These are phyloP conservation scores for Ustilago tritici DNA, from an alignment of 1,284 basidiomycete genomes.

Conservation along the genomic window DNA sequence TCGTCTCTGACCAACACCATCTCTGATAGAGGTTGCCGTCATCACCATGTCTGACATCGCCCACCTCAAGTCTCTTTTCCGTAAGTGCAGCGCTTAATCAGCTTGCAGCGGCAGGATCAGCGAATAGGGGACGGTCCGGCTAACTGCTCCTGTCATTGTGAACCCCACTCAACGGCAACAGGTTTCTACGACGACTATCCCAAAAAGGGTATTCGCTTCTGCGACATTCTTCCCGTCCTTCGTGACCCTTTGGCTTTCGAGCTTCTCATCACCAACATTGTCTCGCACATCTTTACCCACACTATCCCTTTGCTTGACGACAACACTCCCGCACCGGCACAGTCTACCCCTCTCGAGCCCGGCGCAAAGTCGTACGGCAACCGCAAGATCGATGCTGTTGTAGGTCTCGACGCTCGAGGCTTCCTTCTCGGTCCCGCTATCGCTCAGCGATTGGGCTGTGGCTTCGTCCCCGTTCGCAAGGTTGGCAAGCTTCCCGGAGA, in stretches of 20 bases:
- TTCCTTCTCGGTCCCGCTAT: conserved; percentile 95
- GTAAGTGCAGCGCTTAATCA: conserved; percentile 23
- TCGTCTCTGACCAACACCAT: conserved; percentile 2
- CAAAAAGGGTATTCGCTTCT: conserved; percentile 68
- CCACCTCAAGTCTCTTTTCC: conserved; percentile 59
- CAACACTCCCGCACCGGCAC: conserved; percentile 9
- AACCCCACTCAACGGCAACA: background rate
- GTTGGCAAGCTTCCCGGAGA: conserved; percentile 91
- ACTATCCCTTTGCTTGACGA: conserved; percentile 75
- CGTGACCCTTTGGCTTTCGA: conserved; percentile 69
- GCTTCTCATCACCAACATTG: conserved; percentile 87
- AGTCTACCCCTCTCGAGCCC: conserved; percentile 36
- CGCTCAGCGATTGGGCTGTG: conserved; percentile 88
- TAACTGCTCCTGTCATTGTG: background rate
- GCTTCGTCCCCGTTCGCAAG: conserved; percentile 97
- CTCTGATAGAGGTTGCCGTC: background rate
- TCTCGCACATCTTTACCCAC: conserved; percentile 83
- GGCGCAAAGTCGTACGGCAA: conserved; percentile 43
- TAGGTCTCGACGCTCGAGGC: conserved; percentile 94
- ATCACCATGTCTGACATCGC: conserved; percentile 59
- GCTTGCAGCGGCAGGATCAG: background rate
- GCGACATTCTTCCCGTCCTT: conserved; percentile 69
- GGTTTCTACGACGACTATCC: conserved; percentile 68
- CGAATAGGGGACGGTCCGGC: background rate
- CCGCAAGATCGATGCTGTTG: conserved; percentile 85